Conservation (phyloP, 2,329 filamentous ascomycete genomes). For the Arthrobotrys megalospora region DNA sequence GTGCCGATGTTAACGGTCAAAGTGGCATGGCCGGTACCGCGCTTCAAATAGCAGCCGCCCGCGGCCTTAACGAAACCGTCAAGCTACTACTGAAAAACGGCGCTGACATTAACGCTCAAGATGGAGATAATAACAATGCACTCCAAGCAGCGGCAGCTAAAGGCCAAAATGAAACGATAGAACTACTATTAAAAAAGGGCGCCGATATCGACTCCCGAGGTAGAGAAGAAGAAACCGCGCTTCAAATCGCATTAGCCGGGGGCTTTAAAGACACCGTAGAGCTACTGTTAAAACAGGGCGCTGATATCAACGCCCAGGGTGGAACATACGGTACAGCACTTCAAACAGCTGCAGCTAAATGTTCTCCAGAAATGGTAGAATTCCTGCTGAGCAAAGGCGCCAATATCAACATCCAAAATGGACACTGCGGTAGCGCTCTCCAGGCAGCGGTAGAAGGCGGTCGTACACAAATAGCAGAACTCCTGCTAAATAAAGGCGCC, state of each 20-base stretch:
- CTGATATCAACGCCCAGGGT: constrained; percentile 24
- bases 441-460: constrained; percentile 22
- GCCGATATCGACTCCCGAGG: constrained; percentile 10
- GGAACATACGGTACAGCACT: constrained; percentile 17
- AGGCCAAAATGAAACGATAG: background rate
- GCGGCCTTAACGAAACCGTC: background rate
- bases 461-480: background rate
- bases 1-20: background rate
- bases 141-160: background rate
- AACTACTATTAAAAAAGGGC: background rate
- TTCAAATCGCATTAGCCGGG: background rate
- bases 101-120: constrained; percentile 6
- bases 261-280: background rate
- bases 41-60: background rate
- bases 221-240: background rate
- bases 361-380: background rate
- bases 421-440: constrained; percentile 32
- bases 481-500: constrained; percentile 21
- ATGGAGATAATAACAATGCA: background rate
- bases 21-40: background rate
- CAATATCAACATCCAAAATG: constrained; percentile 25
- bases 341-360: background rate
- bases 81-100: constrained; percentile 9
- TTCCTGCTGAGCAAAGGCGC: constrained; percentile 40
- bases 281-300: constrained; percentile 5